Conservation (phyloP, 768 basidiomycete species). For the Amanita thiersii region DNA sequence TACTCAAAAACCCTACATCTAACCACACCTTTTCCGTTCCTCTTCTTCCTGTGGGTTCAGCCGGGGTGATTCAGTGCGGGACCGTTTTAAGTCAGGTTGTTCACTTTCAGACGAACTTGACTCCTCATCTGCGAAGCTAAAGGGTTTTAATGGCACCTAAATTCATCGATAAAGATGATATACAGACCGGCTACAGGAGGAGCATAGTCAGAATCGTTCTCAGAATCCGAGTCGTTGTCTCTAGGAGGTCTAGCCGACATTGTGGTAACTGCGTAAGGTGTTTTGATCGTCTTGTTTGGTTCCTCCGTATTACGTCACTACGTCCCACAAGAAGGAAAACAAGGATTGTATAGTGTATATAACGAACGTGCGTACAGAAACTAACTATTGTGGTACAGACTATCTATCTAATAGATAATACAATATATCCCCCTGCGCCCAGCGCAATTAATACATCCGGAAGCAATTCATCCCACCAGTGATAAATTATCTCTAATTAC, state of each 20-base stretch:
- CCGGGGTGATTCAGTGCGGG: slow-evolving; percentile 19
- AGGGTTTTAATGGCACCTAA: not conserved
- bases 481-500: slow-evolving; percentile 6
- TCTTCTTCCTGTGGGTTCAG: slow-evolving; percentile 25
- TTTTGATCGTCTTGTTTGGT: too few relatives aligned
- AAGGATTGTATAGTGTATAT: not conserved
- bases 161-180: not conserved
- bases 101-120: slow-evolving; percentile 28
- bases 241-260: not conserved
- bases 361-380: not conserved
- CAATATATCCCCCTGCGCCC: slow-evolving; percentile 1
- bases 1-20: slow-evolving; percentile 4
- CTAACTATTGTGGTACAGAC: not conserved
- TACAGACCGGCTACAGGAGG: slow-evolving; percentile 30
- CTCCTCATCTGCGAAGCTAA: slow-evolving; percentile 22
- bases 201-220: slow-evolving; percentile 65
- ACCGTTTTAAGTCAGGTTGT: slow-evolving; percentile 24
- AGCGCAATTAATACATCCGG: too few relatives aligned
- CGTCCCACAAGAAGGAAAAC: not conserved
- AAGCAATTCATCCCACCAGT: too few relatives aligned
- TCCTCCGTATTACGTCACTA: not conserved
- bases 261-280: too few relatives aligned
- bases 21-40: slow-evolving; percentile 36
- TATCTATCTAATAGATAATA: not conserved
- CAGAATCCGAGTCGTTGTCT: slow-evolving; percentile 42